phyloP scores from a whole-genome alignment of 1,284 basidiomycete species.

The Lentinus polychrous region DNA sequence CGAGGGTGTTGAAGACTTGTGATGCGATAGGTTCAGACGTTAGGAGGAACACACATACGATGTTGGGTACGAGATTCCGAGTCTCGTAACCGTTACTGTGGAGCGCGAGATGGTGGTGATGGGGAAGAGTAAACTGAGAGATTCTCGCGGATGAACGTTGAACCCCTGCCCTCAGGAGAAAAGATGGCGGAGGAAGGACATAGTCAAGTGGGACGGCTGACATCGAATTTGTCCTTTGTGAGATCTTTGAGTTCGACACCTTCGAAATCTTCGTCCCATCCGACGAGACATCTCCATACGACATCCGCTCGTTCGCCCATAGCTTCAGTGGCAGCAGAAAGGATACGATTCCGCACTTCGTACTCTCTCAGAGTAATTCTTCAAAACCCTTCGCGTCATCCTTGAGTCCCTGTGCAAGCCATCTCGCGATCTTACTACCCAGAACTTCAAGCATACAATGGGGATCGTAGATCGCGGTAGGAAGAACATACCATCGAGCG shows the following conservation, averaged over 20 bases:
- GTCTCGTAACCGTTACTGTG: conserved; percentile 48
- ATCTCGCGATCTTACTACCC: conserved; percentile 47
- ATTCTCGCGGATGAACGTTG: conserved; percentile 41
- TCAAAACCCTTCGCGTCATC: conserved; percentile 24
- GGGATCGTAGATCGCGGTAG: conserved; percentile 79
- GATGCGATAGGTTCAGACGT: conserved; percentile 51
- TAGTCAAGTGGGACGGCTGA: conserved; percentile 46
- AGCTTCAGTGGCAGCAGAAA: conserved; percentile 60
- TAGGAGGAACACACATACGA: conserved; percentile 53
- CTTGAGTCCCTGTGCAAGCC: conserved; percentile 26
- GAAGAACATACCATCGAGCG: conserved; percentile 80
- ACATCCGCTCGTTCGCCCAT: conserved; percentile 65
- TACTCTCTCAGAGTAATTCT: conserved; percentile 40
- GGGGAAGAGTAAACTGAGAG: conserved; percentile 52
- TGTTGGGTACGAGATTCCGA: conserved; percentile 44
- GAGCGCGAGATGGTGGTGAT: conserved; percentile 52
- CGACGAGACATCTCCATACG: conserved; percentile 63
- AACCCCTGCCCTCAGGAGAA: conserved; percentile 32
- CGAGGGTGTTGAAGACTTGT: conserved; percentile 53
- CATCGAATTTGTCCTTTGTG: conserved; percentile 17
- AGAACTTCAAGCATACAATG: conserved; percentile 75
- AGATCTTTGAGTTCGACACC: conserved; percentile 38
- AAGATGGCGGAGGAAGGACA: conserved; percentile 45
- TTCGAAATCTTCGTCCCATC: conserved; percentile 44
- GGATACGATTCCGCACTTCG: conserved; percentile 43